Base-by-base conservation (phyloP, 2,329 filamentous ascomycete species). In the Sporothrix brunneoviolacea region DNA sequence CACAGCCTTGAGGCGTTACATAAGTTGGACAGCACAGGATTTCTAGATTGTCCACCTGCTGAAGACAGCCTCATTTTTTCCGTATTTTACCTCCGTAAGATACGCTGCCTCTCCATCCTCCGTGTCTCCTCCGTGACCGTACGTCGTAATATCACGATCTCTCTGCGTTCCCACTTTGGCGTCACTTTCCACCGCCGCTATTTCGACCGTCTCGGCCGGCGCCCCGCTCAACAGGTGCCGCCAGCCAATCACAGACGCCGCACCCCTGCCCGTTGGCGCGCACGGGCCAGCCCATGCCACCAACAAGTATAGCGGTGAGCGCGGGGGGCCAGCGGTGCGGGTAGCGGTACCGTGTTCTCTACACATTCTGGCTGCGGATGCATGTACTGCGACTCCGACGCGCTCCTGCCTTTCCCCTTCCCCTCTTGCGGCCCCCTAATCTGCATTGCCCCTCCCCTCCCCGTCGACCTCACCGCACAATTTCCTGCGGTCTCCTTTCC, bases 381-480 rank as follows among this genome's bases (percentile, higher is more conserved):
- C 33, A 21, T 22, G 36, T 41, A 35, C 22, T 12, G 18, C 15
- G 30, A 39, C 45, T 27, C n/a, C 15, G 8, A 48, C 19, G 46
- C 28, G 46, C 35, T 48, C 45, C 37, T 48, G n/a, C 27, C 18
- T 45, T 33, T 45, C 32, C 30, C 42, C 42, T 39, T 47, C 48
- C 40, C 47, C 53, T 47, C 36, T 49, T 39, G 35, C 12, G 27
- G 28, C 36, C 37, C 21, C 38, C 32, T 36, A 24, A 38, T 22
- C n/a, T n/a, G n/a, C n/a, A n/a, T n/a, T n/a, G 18, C 33, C 32
- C 35, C 15, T 41, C 45, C 54, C 54, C 54, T 49, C 49, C 49
- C 41, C 32, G 21, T 28, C 38, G 10, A 47, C 35, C 41, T 54
- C 54, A 56, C 54, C 54, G 54, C 54, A 56, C 52, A 53, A 52